Percentiles rank a stretch among this genome's conserved stretches.
phyloP scores from a whole-genome alignment of 2,329 filamentous ascomycete genomes.

The Hypoxylon sp. region DNA sequence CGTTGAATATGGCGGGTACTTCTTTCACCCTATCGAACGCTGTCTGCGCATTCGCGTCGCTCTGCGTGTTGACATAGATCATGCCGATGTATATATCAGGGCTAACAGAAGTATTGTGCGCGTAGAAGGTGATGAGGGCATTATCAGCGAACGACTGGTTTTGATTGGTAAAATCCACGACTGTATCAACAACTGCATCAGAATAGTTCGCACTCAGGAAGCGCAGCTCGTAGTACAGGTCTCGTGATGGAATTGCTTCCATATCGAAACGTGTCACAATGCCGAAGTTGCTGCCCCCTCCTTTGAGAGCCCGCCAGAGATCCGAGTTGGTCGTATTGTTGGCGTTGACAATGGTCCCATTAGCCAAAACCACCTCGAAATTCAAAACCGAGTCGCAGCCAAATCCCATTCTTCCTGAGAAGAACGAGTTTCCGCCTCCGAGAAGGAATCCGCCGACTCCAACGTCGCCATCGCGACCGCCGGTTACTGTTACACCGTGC shows the following conservation, averaged over 20 bases:
- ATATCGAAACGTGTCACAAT: constrained; percentile 58
- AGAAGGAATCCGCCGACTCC: constrained; percentile 54
- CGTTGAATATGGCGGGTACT: constrained; percentile 42
- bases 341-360: constrained; percentile 60
- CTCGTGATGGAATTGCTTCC: constrained; percentile 50
- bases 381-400: constrained; percentile 59
- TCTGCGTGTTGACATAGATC: constrained; percentile 47
- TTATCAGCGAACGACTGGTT: constrained; percentile 47
- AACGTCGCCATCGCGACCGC: constrained; percentile 53
- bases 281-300: constrained; percentile 65
- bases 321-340: constrained; percentile 58
- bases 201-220: constrained; percentile 40
- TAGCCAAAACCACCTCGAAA: constrained; percentile 62
- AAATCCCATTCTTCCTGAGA: constrained; percentile 54
- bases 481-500: constrained; percentile 47
- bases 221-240: constrained; percentile 46
- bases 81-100: constrained; percentile 31
- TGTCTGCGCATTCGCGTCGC: constrained; percentile 38
- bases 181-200: constrained; percentile 43
- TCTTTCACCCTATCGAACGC: constrained; percentile 39
- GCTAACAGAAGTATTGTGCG: constrained; percentile 27
- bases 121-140: constrained; percentile 45
- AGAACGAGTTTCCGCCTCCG: constrained; percentile 51
- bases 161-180: constrained; percentile 44
- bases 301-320: constrained; percentile 63